Conservation (phyloP, 31 red algal genomes). For the Porphyra umbilicalis region DNA sequence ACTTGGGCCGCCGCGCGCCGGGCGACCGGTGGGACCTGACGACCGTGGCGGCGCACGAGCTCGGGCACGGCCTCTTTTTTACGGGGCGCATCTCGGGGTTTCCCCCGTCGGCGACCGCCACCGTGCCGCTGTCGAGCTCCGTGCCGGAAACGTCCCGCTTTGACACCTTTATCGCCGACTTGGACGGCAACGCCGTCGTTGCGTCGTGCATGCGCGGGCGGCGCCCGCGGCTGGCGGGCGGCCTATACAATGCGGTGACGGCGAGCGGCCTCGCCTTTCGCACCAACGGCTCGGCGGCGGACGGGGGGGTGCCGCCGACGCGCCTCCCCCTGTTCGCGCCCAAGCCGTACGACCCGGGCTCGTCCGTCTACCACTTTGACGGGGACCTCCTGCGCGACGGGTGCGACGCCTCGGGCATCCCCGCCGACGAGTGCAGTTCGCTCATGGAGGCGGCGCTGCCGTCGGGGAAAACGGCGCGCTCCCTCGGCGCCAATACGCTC, state of each 20-base stretch:
- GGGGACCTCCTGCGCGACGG: slow-evolving; percentile 5
- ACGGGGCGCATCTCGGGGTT: slow-evolving; percentile 20
- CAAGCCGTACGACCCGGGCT: slow-evolving; percentile 4
- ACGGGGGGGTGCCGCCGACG: not conserved
- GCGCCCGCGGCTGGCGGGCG: not conserved
- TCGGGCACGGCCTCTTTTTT: slow-evolving; percentile 65
- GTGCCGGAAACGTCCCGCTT: slow-evolving; percentile 17
- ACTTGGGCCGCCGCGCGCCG: slow-evolving; percentile 3
- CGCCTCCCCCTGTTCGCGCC: slow-evolving; percentile 34
- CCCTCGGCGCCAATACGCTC: slow-evolving; percentile 27
- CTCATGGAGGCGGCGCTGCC: slow-evolving; percentile 36
- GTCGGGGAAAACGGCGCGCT: slow-evolving; percentile 17
- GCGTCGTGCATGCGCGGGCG: not conserved
- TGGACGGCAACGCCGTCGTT: not conserved
- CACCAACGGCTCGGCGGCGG: not conserved
- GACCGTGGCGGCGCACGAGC: slow-evolving; percentile 51
- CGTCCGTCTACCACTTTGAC: slow-evolving; percentile 40
- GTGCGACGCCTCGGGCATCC: slow-evolving; percentile 20
- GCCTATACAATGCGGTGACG: slow-evolving; percentile 30
- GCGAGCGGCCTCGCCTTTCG: slow-evolving; percentile 28
- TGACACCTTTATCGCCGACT: slow-evolving; percentile 31
- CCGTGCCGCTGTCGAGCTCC: not conserved
- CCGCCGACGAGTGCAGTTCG: slow-evolving; percentile 7
- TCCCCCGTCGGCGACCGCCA: not conserved
- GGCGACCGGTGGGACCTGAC: slow-evolving; percentile 31